Percentiles rank a stretch among this genome's conserved stretches.
Conservation (phyloP, 768 basidiomycete species). For the Mycena amicta region DNA sequence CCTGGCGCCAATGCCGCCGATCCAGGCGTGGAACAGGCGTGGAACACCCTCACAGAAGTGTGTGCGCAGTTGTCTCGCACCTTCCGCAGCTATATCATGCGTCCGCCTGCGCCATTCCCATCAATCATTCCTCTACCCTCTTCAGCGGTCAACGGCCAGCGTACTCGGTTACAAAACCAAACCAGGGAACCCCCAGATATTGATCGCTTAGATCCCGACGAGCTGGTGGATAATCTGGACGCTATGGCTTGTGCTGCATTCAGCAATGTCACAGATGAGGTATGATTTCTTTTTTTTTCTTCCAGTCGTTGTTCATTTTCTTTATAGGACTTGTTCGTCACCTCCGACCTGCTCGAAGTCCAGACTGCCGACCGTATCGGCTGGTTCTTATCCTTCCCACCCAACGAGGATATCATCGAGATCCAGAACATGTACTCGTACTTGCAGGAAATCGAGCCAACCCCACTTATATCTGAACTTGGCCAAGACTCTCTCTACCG, state of each 20-base stretch:
- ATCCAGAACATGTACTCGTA: constrained; percentile 80
- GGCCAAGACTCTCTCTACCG: constrained; percentile 73
- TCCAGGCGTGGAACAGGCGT: constrained; percentile 47
- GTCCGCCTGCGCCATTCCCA: constrained; percentile 49
- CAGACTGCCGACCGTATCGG: constrained; percentile 79
- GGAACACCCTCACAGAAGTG: constrained; percentile 46
- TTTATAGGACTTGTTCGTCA: constrained; percentile 71
- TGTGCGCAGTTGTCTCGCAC: constrained; percentile 42
- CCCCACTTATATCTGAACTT: constrained; percentile 70
- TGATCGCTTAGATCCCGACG: constrained; percentile 64
- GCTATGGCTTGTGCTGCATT: constrained; percentile 76
- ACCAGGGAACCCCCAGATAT: constrained; percentile 60
- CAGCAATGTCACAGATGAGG: constrained; percentile 78
- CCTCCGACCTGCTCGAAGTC: constrained; percentile 78
- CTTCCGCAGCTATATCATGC: constrained; percentile 60
- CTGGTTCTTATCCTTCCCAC: constrained; percentile 61
- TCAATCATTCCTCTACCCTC: constrained; percentile 25
- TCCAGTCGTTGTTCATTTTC: not conserved
- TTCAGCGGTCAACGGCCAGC: constrained; percentile 25
- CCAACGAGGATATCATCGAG: constrained; percentile 65
- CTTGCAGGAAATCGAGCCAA: constrained; percentile 72
- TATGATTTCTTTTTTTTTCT: constrained; percentile 30
- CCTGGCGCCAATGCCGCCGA: constrained; percentile 45
- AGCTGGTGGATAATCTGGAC: constrained; percentile 78
- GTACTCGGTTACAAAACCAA: constrained; percentile 37